These are phyloP conservation scores for Diaporthe citrichinensis DNA, from an alignment of 2,329 filamentous ascomycete species.

Conservation along the genomic window DNA sequence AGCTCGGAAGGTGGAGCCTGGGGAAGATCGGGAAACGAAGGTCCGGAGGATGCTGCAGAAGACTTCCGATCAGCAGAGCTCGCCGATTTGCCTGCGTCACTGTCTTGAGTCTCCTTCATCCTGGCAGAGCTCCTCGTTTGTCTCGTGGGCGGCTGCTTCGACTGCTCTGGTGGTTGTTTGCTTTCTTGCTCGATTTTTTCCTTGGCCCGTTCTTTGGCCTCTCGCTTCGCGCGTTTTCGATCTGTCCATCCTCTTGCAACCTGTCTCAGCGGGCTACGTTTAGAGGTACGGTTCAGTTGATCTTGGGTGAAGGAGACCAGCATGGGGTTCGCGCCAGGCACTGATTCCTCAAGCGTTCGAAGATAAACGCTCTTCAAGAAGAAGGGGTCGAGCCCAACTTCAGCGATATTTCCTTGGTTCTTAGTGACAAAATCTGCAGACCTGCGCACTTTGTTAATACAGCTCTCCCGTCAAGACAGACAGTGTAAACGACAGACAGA, in stretches of 20 bases:
- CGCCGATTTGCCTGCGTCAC: background rate
- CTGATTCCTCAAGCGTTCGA: background rate
- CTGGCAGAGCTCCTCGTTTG: slow-evolving; percentile 19
- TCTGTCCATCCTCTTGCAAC: slow-evolving; percentile 25
- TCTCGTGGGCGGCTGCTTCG: slow-evolving; percentile 1
- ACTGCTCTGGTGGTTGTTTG: background rate
- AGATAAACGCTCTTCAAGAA: slow-evolving; percentile 21
- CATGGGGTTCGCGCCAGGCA: background rate
- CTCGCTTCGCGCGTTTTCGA: background rate
- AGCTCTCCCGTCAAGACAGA: background rate
- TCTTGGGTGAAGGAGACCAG: background rate
- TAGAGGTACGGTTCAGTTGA: slow-evolving; percentile 16
- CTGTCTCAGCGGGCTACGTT: slow-evolving; percentile 19
- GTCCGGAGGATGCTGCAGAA: background rate
- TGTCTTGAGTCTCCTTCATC: background rate
- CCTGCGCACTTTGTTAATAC: background rate
- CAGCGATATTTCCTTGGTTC: slow-evolving; percentile 29
- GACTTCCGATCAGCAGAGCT: background rate
- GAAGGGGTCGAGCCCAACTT: slow-evolving; percentile 30
- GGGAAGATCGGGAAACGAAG: background rate
- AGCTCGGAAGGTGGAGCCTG: background rate
- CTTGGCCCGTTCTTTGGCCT: slow-evolving; percentile 11
- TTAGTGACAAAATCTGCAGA: slow-evolving; percentile 28
- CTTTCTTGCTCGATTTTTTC: background rate
- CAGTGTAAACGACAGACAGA: background rate